A percentile compares a stretch with the other conserved stretches of the same genome.
Conservation (phyloP, 805 yeast species). For the Metschnikowia hibisci region DNA sequence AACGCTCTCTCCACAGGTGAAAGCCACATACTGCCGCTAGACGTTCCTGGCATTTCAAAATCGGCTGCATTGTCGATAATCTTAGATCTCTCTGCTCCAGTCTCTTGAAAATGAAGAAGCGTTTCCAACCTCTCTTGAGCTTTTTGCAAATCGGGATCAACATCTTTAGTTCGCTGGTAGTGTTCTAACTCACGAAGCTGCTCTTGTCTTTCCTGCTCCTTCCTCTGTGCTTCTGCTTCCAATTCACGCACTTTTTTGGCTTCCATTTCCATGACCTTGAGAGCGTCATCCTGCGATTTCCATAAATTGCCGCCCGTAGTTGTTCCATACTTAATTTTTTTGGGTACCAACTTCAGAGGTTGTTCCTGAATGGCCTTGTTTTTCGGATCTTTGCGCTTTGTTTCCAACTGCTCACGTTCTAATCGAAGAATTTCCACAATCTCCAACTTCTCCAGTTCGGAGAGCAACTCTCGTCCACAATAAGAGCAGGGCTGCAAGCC, state of each 20-base stretch:
- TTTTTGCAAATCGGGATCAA: conserved; percentile 55
- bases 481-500: conserved; percentile 87
- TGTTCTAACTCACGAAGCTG: conserved; percentile 44
- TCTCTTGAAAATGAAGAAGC: conserved; percentile 73
- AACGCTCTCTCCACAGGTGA: conserved; percentile 83
- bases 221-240: conserved; percentile 19
- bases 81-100: conserved; percentile 84
- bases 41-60: conserved; percentile 56
- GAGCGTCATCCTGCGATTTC: conserved; percentile 62
- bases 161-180: conserved; percentile 35
- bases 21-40: conserved; percentile 69
- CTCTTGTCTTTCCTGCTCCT: conserved; percentile 33
- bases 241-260: conserved; percentile 23
- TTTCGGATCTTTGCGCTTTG: conserved; percentile 20
- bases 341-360: conserved; percentile 20
- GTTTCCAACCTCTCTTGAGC: conserved; percentile 77
- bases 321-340: conserved; percentile 52
- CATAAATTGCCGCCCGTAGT: conserved; percentile 60
- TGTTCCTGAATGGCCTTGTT: conserved; percentile 20
- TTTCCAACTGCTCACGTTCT: conserved; percentile 43
- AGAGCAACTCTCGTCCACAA: conserved; percentile 69
- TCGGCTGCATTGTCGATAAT: conserved; percentile 94
- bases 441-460: conserved; percentile 55
- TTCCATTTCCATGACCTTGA: conserved; percentile 53
- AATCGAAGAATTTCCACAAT: conserved; percentile 49